A percentile compares a stretch with the other conserved stretches of the same genome.
These are phyloP conservation scores for Panus rudis DNA, from an alignment of 768 basidiomycete genomes.

Conservation along the genomic window DNA sequence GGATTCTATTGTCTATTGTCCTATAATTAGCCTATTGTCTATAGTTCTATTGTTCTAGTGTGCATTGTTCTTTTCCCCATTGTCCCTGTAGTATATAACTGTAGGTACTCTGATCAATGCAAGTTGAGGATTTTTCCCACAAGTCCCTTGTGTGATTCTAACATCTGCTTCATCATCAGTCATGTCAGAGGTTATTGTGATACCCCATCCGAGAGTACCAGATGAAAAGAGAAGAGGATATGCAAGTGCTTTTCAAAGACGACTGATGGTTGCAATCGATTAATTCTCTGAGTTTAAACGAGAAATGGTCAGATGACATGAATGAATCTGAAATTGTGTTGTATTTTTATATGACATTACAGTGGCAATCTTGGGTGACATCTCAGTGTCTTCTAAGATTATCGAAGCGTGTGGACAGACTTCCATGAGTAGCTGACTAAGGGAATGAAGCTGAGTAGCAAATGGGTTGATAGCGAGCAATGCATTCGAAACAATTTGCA, in stretches of 20 bases:
- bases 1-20: too few relatives aligned
- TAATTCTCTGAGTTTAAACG: conserved; percentile 2
- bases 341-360: conserved; percentile 16
- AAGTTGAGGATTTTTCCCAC: too few relatives aligned
- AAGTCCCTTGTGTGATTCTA: too few relatives aligned
- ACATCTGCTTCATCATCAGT: too few relatives aligned
- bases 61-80: too few relatives aligned
- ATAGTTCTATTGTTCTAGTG: too few relatives aligned
- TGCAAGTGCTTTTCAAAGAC: conserved; percentile 29
- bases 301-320: conserved; percentile 14
- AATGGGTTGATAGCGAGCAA: conserved; percentile 13
- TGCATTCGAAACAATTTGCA: conserved; percentile 3
- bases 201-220: conserved; percentile 29
- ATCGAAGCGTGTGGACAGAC: conserved; percentile 12
- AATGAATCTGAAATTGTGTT: conserved; percentile 7
- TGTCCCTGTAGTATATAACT: too few relatives aligned
- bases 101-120: too few relatives aligned
- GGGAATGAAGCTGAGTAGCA: conserved; percentile 4
- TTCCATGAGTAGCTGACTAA: conserved; percentile 6
- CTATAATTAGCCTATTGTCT: too few relatives aligned
- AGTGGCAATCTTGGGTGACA: conserved; percentile 22
- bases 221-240: conserved; percentile 33
- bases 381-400: conserved; percentile 17
- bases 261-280: conserved; percentile 21
- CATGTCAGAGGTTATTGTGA: conserved; percentile 4